A percentile compares a stretch with the other conserved stretches of the same genome.
Conservation (phyloP, 228 moss, liverwort and hornwort species). For the Sphagnum fallax region DNA sequence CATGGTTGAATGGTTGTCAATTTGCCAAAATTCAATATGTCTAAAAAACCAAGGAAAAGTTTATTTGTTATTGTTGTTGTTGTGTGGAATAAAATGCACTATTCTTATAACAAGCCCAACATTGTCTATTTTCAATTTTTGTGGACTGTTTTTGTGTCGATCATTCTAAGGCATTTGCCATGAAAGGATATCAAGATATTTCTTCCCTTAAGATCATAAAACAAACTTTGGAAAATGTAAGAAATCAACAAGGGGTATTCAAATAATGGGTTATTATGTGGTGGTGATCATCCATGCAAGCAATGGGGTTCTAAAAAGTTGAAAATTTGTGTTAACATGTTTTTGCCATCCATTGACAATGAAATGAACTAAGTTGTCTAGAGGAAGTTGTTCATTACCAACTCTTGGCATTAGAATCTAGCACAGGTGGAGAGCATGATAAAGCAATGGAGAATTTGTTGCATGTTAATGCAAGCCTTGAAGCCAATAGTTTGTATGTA, state of each 20-base stretch:
- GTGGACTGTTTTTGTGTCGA: too few species aligned
- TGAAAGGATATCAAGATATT: too few species aligned
- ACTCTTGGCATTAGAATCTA: conserved; percentile 78
- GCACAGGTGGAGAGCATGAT: conserved; percentile 82
- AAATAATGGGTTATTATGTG: too few species aligned
- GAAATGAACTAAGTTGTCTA: conserved; percentile 51
- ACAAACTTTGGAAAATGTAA: too few species aligned
- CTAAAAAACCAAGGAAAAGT: conserved; percentile 32
- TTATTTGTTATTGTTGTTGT: conserved; percentile 20
- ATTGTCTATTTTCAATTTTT: too few species aligned
- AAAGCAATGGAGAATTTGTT: conserved; percentile 75
- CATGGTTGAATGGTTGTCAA: conserved; percentile 15
- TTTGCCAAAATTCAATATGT: conserved; percentile 20
- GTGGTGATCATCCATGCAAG: conserved; percentile 30
- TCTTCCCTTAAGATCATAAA: background rate
- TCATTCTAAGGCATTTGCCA: too few species aligned
- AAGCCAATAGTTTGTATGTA: conserved; percentile 69
- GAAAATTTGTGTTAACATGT: conserved; percentile 79
- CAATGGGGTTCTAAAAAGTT: conserved; percentile 88
- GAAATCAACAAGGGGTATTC: too few species aligned
- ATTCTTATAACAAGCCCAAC: too few species aligned
- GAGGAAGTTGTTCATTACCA: conserved; percentile 91
- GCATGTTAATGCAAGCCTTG: conserved; percentile 67
- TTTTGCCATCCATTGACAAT: conserved; percentile 73
- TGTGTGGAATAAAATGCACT: too few species aligned